These are phyloP conservation scores for Aphanomyces euteiches DNA, from an alignment of 352 stramenopile genomes.

Conservation along the genomic window DNA sequence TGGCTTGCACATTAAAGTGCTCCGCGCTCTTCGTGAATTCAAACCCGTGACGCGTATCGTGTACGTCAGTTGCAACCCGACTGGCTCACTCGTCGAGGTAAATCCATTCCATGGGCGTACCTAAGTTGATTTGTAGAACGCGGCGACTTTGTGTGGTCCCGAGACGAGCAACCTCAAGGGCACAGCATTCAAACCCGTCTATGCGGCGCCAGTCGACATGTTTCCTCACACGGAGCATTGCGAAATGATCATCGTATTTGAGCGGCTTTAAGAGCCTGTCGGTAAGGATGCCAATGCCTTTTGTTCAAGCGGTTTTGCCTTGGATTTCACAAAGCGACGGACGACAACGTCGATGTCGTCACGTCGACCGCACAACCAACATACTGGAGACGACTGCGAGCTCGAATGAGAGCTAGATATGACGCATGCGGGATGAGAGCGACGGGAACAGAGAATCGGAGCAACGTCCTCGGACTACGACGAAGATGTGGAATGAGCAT, in stretches of 20 bases:
- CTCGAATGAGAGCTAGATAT: background rate
- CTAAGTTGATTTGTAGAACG: slow-evolving; percentile 36
- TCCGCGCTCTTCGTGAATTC: slow-evolving; percentile 81
- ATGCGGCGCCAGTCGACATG: slow-evolving; percentile 96
- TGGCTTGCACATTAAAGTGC: slow-evolving; percentile 91
- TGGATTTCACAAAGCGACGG: slow-evolving; percentile 1
- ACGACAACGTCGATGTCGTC: background rate
- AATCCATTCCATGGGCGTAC: no score
- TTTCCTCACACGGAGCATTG: slow-evolving; percentile 98
- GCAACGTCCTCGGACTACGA: no score
- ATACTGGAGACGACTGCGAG: background rate
- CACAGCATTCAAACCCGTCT: slow-evolving; percentile 87
- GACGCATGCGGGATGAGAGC: background rate
- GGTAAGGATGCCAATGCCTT: background rate
- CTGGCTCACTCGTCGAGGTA: slow-evolving; percentile 87
- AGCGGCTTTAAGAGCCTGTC: slow-evolving; percentile 50
- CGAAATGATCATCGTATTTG: slow-evolving; percentile 98
- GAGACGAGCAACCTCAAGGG: slow-evolving; percentile 91
- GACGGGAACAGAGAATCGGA: no score
- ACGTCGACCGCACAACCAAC: background rate
- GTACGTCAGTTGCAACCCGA: slow-evolving; percentile 99
- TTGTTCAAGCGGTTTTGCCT: no score
- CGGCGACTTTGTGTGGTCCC: slow-evolving; percentile 88
- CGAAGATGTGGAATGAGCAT: background rate
- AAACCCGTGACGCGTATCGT: slow-evolving; percentile 87